These are phyloP conservation scores for Vicia sativa DNA, from an alignment of 306 rosid genomes.

Conservation along the genomic window DNA sequence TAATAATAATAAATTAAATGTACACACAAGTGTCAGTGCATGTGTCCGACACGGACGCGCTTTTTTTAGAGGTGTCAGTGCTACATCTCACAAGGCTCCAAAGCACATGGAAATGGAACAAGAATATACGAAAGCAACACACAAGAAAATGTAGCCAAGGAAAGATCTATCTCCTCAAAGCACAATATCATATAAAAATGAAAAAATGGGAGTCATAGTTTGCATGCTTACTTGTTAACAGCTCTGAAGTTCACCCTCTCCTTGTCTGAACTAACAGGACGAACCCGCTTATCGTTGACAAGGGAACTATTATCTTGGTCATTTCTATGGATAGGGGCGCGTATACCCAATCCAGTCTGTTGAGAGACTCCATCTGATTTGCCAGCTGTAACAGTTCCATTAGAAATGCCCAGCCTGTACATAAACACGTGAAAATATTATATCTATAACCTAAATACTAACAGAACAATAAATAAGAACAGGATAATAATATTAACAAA, in stretches of 20 bases:
- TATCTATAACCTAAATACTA: slow-evolving; percentile 35
- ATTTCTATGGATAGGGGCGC: slow-evolving; percentile 74
- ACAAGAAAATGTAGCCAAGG: slow-evolving; percentile 19
- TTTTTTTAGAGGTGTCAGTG: too few species aligned
- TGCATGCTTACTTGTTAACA: slow-evolving; percentile 73
- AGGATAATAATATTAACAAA: slow-evolving; percentile 5
- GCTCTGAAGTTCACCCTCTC: slow-evolving; percentile 80
- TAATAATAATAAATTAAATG: too few species aligned
- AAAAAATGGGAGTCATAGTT: slow-evolving; percentile 17
- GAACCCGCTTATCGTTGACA: slow-evolving; percentile 77
- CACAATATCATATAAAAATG: slow-evolving; percentile 36
- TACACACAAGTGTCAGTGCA: too few species aligned
- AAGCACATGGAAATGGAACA: slow-evolving; percentile 21
- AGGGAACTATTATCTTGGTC: slow-evolving; percentile 75
- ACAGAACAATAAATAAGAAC: slow-evolving; percentile 33
- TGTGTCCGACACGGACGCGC: too few species aligned
- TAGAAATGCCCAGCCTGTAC: slow-evolving; percentile 71
- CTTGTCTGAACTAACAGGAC: slow-evolving; percentile 77
- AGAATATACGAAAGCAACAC: slow-evolving; percentile 32
- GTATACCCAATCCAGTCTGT: slow-evolving; percentile 77
- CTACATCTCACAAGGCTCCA: not conserved
- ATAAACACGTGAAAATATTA: slow-evolving; percentile 39
- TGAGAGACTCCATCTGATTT: slow-evolving; percentile 78
- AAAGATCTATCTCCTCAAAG: slow-evolving; percentile 13
- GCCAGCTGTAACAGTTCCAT: slow-evolving; percentile 77